A percentile compares a stretch with the other conserved stretches of the same genome.
These are phyloP conservation scores for Amoeboaphelidium occidentale DNA, from an alignment of 371 early-diverging fungal species.

Conservation along the genomic window DNA sequence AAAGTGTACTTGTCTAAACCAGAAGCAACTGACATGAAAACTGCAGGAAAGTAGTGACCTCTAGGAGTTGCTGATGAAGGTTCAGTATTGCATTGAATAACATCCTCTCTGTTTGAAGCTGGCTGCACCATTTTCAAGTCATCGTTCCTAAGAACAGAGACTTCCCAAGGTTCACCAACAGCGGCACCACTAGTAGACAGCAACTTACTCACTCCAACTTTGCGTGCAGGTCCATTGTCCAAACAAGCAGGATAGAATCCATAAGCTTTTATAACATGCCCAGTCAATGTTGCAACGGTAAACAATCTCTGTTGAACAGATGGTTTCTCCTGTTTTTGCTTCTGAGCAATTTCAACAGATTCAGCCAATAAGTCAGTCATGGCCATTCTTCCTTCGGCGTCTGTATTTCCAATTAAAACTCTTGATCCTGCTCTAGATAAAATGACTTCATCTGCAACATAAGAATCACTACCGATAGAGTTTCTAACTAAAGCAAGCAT, in stretches of 20 bases:
- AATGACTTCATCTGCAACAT: constrained; percentile 58
- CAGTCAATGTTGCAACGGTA: constrained; percentile 68
- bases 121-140: constrained; percentile 36
- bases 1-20: constrained; percentile 49
- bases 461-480: constrained; percentile 48
- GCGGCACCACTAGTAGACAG: constrained; percentile 38
- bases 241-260: constrained; percentile 47
- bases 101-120: constrained; percentile 41
- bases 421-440: constrained; percentile 52
- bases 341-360: too few relatives aligned
- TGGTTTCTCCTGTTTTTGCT: too few relatives aligned
- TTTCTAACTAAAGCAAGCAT: constrained; percentile 7
- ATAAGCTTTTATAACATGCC: constrained; percentile 54
- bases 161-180: constrained; percentile 56
- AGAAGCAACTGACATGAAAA: constrained; percentile 51
- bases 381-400: constrained; percentile 77
- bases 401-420: constrained; percentile 59
- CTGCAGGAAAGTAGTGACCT: constrained; percentile 70
- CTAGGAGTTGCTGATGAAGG: constrained; percentile 45
- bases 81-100: constrained; percentile 47
- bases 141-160: constrained; percentile 55
- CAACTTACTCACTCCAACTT: constrained; percentile 27
- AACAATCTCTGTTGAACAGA: too few relatives aligned
- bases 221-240: constrained; percentile 55
- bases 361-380: too few relatives aligned